Percentiles rank a stretch among this genome's conserved stretches.
Evolutionary conservation across 192 early-diverging fungal genomes (phyloP).

Genomic region (Backusella macrospora): DNA sequence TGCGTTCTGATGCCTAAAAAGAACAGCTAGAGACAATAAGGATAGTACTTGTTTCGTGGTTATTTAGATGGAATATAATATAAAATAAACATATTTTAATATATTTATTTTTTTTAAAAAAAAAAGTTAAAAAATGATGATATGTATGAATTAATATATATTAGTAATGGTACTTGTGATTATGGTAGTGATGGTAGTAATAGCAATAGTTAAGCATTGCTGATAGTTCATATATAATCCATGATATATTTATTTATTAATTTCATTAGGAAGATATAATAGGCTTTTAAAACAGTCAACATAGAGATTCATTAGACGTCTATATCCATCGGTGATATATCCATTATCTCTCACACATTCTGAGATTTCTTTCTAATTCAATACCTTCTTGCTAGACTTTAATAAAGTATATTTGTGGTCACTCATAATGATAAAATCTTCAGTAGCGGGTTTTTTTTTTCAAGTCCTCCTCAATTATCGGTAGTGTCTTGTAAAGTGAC

Average conservation of each 20-base stretch:
- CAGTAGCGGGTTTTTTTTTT: background rate
- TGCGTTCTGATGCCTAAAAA: background rate
- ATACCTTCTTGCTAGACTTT: conserved; percentile 3
- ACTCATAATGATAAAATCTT: background rate
- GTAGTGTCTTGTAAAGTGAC: background rate
- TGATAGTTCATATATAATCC: background rate
- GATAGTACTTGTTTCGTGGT: conserved; percentile 1
- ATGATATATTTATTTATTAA: conserved; percentile 49
- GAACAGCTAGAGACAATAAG: background rate
- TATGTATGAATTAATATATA: conserved; percentile 71
- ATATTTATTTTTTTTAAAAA: background rate
- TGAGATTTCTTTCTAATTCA: conserved; percentile 57
- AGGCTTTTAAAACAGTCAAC: conserved; percentile 72
- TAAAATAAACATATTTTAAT: background rate
- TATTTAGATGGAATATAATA: background rate
- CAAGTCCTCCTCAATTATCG: background rate
- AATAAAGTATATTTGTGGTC: background rate
- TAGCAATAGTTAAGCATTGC: too few species aligned
- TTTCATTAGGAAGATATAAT: conserved; percentile 90
- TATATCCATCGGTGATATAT: conserved; percentile 80
- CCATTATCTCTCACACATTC: conserved; percentile 80
- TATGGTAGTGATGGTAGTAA: too few species aligned
- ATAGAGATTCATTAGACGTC: conserved; percentile 75
- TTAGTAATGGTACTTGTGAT: background rate
- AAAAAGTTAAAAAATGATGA: conserved; percentile 76